Evolutionary conservation across 192 early-diverging fungal genomes (phyloP).

Genomic region (Spinellus fusiger): DNA sequence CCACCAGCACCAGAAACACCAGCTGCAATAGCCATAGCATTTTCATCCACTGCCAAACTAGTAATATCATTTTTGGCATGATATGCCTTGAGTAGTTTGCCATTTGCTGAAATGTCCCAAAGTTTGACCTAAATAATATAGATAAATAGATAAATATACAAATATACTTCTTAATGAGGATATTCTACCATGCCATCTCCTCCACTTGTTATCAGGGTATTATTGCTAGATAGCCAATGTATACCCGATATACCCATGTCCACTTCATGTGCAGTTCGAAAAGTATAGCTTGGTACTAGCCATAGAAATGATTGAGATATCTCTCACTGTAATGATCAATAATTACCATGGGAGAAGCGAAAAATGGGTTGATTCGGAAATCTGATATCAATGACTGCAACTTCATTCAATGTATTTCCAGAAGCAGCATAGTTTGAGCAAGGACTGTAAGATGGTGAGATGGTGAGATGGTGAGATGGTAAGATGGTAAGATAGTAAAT

Average conservation of each 20-base stretch:
- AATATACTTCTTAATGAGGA: not conserved
- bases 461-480: no score
- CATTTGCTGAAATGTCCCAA: slow-evolving; percentile 7
- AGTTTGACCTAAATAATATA: slow-evolving; percentile 13
- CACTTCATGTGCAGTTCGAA: slow-evolving; percentile 1
- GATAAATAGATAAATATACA: not conserved
- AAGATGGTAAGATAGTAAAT: slow-evolving; percentile 7
- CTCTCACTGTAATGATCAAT: not conserved
- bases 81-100: slow-evolving; percentile 4
- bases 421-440: slow-evolving; percentile 17
- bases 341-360: slow-evolving; percentile 4
- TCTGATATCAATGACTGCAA: slow-evolving; percentile 16
- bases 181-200: slow-evolving; percentile 13
- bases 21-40: slow-evolving; percentile 8
- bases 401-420: slow-evolving; percentile 14
- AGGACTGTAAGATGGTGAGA: no score
- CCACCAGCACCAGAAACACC: slow-evolving; percentile 22
- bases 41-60: slow-evolving; percentile 17
- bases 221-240: slow-evolving; percentile 14
- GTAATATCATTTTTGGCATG: slow-evolving; percentile 10
- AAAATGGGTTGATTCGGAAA: not conserved
- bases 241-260: slow-evolving; percentile 16
- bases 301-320: not conserved
- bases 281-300: not conserved
- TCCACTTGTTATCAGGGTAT: slow-evolving; percentile 12